Base-by-base conservation (phyloP, 2,329 filamentous ascomycete genomes). In the Colletotrichum gigasporum region DNA sequence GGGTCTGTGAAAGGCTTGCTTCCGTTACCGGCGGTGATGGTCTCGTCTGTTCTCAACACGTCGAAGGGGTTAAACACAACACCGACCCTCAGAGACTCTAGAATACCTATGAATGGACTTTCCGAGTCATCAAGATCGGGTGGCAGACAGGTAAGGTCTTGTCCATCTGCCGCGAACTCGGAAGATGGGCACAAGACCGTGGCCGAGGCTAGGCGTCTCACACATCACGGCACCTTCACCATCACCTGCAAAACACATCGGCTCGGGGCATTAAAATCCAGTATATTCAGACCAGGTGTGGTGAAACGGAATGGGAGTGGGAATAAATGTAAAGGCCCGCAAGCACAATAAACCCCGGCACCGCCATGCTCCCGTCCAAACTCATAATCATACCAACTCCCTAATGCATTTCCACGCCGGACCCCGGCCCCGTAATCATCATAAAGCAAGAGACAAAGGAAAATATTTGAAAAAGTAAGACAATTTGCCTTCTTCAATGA, bases 331-430 rank as follows among this genome's bases (percentile, higher is more conserved):
- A 55, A 50, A 63, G 45, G 37, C 45, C 41, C 59, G 30, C 52
- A 52, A 47, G 50, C 56, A 58, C 20, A 63, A 34, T 60, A 63
- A 62, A 47, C 56, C 63, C 48, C 56, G 58, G 58, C 58, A 63
- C 51, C 58, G 51, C 63, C 63, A 57, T 58, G 51, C 59, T 58
- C 58, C 57, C 30, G 39, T 63, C 47, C 59, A 47, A 39, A 63
- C 39, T 35, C 52, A 50, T 63, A 66, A 63, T 53, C 63, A 63
- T 54, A 48, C 51, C 58, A 65, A 62, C 58, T 37, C 57, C 58
- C 42, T 45, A 47, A 63, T 63, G 58, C 63, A 50, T 61, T 32
- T 52, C 58, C 51, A 63, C 58, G 57, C 62, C 56, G 14, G 59
- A 26, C 20, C 42, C 28, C 57, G 28, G 42, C 57, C 62, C 62